Evolutionary conservation across 257 asterid species (phyloP).

Genomic region (Thymus quinquecostatus): DNA sequence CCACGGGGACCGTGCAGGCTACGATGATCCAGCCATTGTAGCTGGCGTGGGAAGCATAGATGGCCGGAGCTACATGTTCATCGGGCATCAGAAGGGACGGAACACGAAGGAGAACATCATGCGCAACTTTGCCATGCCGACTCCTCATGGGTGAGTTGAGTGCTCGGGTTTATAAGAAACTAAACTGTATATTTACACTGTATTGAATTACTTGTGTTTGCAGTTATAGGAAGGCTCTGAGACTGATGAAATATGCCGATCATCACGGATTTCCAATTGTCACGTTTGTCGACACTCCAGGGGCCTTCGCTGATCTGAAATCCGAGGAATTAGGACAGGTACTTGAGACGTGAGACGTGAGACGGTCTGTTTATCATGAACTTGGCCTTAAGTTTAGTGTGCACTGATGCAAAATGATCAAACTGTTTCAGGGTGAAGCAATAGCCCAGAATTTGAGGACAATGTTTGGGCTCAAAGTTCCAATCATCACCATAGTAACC

Average conservation of each 20-base stretch:
- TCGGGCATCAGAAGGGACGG: constrained; percentile 59
- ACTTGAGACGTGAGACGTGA: neutral
- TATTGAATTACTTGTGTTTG: neutral
- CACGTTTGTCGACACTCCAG: constrained; percentile 56
- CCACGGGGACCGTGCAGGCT: constrained; percentile 58
- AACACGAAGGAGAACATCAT: constrained; percentile 56
- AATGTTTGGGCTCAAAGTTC: constrained; percentile 66
- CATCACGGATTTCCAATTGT: constrained; percentile 58
- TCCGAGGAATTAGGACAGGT: constrained; percentile 65
- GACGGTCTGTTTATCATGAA: neutral
- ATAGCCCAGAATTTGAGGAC: constrained; percentile 58
- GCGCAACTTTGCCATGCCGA: constrained; percentile 67
- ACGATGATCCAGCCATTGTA: constrained; percentile 58
- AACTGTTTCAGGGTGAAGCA: constrained; percentile 57
- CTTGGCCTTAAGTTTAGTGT: neutral
- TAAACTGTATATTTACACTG: neutral
- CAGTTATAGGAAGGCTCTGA: constrained; percentile 54
- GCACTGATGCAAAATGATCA: neutral
- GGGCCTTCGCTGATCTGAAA: constrained; percentile 56
- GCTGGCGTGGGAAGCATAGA: constrained; percentile 48
- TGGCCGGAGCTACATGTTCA: constrained; percentile 53
- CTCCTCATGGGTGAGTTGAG: constrained; percentile 54
- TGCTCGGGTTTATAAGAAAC: neutral
- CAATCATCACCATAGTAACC: constrained; percentile 51
- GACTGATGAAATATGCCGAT: constrained; percentile 55